Evolutionary conservation across 495 filamentous ascomycete species (phyloP).

Genomic region (Hypoxylon perforatum): DNA sequence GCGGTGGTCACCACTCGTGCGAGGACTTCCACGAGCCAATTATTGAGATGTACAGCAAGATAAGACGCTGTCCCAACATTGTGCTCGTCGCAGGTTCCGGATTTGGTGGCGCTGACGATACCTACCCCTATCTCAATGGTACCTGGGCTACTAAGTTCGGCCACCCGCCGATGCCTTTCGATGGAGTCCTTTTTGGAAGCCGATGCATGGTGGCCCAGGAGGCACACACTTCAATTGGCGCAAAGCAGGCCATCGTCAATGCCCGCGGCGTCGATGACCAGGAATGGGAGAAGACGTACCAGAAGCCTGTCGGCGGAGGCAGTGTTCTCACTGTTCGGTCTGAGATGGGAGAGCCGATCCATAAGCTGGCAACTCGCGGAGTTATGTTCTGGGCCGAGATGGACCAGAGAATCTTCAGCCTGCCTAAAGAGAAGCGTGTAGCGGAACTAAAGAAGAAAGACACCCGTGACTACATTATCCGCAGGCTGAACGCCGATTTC

Average conservation of each 20-base stretch:
- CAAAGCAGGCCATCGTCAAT: slow-evolving; percentile 86
- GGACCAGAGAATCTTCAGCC: slow-evolving; percentile 87
- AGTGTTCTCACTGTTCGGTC: slow-evolving; percentile 87
- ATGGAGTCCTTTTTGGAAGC: slow-evolving; percentile 80
- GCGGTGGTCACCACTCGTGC: slow-evolving; percentile 84
- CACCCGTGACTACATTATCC: slow-evolving; percentile 81
- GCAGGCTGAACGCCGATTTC: slow-evolving; percentile 88
- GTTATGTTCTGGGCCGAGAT: slow-evolving; percentile 90
- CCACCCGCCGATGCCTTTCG: slow-evolving; percentile 83
- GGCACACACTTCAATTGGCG: slow-evolving; percentile 81
- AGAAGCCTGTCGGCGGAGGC: slow-evolving; percentile 70
- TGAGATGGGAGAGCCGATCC: slow-evolving; percentile 92
- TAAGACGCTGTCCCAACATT: slow-evolving; percentile 75
- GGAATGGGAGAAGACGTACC: slow-evolving; percentile 91
- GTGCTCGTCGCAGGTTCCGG: slow-evolving; percentile 82
- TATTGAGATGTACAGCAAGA: slow-evolving; percentile 77
- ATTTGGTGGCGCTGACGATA: slow-evolving; percentile 81
- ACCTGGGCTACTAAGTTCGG: slow-evolving; percentile 75
- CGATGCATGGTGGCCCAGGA: slow-evolving; percentile 86
- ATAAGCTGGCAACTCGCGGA: slow-evolving; percentile 87
- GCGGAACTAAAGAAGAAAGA: slow-evolving; percentile 80
- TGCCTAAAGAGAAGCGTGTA: slow-evolving; percentile 83
- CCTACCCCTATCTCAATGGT: slow-evolving; percentile 83
- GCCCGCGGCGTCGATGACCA: slow-evolving; percentile 80
- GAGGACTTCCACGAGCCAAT: slow-evolving; percentile 88